Conservation (phyloP, 352 stramenopile species). For the Phytophthora fragariae region DNA sequence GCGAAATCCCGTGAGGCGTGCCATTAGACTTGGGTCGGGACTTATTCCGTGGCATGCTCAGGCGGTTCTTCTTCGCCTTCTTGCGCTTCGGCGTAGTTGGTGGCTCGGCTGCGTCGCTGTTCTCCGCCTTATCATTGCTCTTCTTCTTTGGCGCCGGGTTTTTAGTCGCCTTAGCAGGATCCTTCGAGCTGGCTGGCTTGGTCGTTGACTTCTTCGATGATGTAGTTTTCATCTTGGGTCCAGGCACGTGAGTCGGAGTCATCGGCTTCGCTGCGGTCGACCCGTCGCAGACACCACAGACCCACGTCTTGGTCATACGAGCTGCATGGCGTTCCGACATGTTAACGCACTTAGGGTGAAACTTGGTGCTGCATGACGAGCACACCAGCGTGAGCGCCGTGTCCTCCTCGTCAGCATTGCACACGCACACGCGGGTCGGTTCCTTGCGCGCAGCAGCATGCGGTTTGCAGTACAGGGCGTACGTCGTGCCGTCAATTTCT, state of each 20-base stretch:
- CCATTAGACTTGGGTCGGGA: constrained; percentile 31
- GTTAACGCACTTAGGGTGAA: constrained; percentile 84
- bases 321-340: constrained; percentile 76
- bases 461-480: constrained; percentile 77
- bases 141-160: constrained; percentile 21
- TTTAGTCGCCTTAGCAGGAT: constrained; percentile 15
- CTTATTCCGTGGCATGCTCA: constrained; percentile 43
- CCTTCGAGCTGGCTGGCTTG: constrained; percentile 25
- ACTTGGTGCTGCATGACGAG: constrained; percentile 66
- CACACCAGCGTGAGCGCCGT: constrained; percentile 64
- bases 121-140: constrained; percentile 26
- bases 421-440: constrained; percentile 52
- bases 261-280: constrained; percentile 30
- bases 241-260: constrained; percentile 16
- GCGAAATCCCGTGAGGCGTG: constrained; percentile 42
- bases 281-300: constrained; percentile 42
- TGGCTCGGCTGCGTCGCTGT: constrained; percentile 4
- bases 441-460: constrained; percentile 59
- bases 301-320: constrained; percentile 59
- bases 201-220: constrained; percentile 25
- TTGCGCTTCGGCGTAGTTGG: constrained; percentile 31
- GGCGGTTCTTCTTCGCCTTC: constrained; percentile 37
- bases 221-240: constrained; percentile 17
- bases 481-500: constrained; percentile 77
- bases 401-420: constrained; percentile 52